phyloP scores from a whole-genome alignment of 2,329 filamentous ascomycete species.

The Dactylellina haptotyla region DNA sequence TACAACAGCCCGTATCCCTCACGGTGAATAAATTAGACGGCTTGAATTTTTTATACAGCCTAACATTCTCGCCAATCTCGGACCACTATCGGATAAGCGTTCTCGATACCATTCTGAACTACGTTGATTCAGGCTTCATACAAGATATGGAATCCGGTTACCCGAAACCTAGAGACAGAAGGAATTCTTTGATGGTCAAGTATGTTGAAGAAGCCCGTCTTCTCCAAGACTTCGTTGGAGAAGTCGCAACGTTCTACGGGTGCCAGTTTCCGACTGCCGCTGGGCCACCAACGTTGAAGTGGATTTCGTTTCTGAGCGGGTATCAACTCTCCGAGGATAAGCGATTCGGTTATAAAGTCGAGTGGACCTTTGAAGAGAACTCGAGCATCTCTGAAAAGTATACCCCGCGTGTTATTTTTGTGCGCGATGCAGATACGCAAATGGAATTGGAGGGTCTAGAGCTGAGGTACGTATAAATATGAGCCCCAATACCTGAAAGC shows the following conservation, averaged over 20 bases:
- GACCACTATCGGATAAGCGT: neutral
- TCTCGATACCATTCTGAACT: neutral
- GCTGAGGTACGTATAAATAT: neutral
- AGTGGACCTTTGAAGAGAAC: slow-evolving; percentile 2
- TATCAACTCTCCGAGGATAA: neutral
- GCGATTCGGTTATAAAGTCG: neutral
- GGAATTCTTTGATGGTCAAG: too few relatives aligned
- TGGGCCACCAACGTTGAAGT: neutral
- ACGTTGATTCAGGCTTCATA: neutral
- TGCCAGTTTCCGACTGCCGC: neutral
- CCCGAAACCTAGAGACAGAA: neutral
- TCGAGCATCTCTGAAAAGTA: neutral
- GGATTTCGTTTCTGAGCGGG: slow-evolving; percentile 10
- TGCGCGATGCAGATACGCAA: neutral
- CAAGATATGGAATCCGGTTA: neutral
- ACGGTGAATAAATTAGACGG: neutral
- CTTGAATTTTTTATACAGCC: neutral
- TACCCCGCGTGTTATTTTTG: neutral
- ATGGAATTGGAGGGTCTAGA: neutral
- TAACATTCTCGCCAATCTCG: neutral
- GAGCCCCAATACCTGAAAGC: too few relatives aligned
- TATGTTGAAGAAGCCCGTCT: neutral
- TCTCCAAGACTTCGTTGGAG: neutral
- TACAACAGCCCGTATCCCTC: neutral
- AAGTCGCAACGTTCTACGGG: neutral